Evolutionary conservation across 805 yeast species (phyloP), one percentile per base, ranked within the genome.

Genomic region (Cyberlindnera veronae): DNA sequence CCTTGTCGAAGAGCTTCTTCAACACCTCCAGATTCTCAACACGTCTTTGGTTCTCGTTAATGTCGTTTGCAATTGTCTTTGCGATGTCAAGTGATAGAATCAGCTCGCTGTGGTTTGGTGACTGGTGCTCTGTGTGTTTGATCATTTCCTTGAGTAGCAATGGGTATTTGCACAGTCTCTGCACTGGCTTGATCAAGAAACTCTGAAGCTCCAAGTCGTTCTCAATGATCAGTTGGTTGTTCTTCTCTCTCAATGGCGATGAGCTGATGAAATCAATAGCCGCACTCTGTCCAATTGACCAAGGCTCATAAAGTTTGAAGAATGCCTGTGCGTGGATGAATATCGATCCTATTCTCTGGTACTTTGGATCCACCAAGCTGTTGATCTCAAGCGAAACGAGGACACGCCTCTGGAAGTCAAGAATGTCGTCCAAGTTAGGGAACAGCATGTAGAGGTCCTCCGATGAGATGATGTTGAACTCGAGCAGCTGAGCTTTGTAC

Each of bases 141-240:
- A 86, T 60, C 38, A 93, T 69, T 57, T 87, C 93, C 53, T 76
- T 79, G 38, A 93, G 64, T 35, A 93, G 69, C 37, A 93, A 66
- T 2, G 98, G 99, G 62, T 93, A 93, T 60, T 90, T 87, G 71
- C 96, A 87, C n/a, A 93, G 72, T 48, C 99, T 76, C 67, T 93
- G 99, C 28, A 93, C 87, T 0, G 99, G 99, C 61, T 91, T 93
- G 52, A 93, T 77, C 30, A 93, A 71, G 62, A 86, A 86, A 36
- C 91, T 81, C 58, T 86, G 98, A 39, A 93, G 70, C 61, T 91
- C 99, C 57, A 89, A 81, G 31, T 87, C 84, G 20, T 93, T 91
- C 49, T 81, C 91, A 44, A 90, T 78, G 29, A 89, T 64, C 16
- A 67, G 58, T 4, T 83, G 71, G 16, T 79, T 71, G 44, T 72